Evolutionary conservation across 495 filamentous ascomycete species (phyloP), one percentile per base, ranked within the genome.

Genomic region (Geoglossum glabrum): DNA sequence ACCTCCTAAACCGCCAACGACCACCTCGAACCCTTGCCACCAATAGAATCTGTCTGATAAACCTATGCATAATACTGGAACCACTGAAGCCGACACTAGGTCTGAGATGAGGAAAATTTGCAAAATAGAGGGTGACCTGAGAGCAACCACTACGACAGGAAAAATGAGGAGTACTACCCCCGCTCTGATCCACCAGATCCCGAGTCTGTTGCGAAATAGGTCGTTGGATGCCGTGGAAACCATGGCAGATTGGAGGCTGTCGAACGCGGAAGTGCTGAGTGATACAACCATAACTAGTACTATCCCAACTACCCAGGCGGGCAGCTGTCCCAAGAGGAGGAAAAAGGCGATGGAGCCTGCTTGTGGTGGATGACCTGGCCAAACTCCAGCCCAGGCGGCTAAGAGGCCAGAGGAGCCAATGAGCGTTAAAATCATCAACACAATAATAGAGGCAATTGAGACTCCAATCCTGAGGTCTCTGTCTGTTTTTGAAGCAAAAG

Each of bases 101-200:
- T 88, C 85, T 19, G 81, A 80, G 50, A 88, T 85, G 34, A 88
- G 72, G 67, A 83, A 88, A 60, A 88, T 86, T 67, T 84, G 80
- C 34, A 88, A 68, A 58, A 88, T 79, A 45, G 74, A 78, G 3
- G 84, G 85, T 15, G 78, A 77, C 63, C 80, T 82, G 49, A 87
- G 72, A 30, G 84, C 85, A 36, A 88, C 70, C 2, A 84, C 75
- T 3, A 85, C 77, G 8, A 81, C 78, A 5, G 84, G 84, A 63
- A 86, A 68, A 61, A 85, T 86, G 63, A 87, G 59, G 26, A 85
- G 57, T 0, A 86, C 72, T 23, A 87, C 83, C 10, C 73, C 73
- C 13, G 59, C 72, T 46, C 85, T 76, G 54, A 87, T 80, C 62
- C 65, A 80, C 79, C 83, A 80, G 49, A 87, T 75, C 58, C 79